Percentiles rank a stretch among this genome's conserved stretches.
These are phyloP conservation scores for Russula vinacea DNA, from an alignment of 768 basidiomycete species.

Conservation along the genomic window DNA sequence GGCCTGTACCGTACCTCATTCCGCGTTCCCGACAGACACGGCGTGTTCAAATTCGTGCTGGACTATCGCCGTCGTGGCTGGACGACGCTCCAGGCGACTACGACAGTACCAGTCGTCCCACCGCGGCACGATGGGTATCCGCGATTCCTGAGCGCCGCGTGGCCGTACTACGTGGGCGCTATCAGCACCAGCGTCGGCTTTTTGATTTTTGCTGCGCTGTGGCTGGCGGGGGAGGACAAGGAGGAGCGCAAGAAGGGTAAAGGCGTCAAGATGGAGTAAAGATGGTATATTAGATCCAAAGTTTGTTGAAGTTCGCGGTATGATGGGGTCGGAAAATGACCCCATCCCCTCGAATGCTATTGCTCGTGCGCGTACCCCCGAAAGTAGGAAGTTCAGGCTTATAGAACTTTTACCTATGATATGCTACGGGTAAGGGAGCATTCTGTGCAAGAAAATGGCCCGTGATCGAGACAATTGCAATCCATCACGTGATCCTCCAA, in stretches of 20 bases:
- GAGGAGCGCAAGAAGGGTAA: conserved; percentile 59
- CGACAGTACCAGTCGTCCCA: conserved; percentile 84
- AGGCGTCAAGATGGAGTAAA: conserved; percentile 35
- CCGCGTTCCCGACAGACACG: conserved; percentile 91
- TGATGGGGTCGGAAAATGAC: not conserved
- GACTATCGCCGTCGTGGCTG: conserved; percentile 80
- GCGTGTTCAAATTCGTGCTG: conserved; percentile 96
- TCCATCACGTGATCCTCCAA: too few relatives aligned
- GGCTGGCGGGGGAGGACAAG: conserved; percentile 80
- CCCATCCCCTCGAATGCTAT: not conserved
- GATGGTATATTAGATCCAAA: not conserved
- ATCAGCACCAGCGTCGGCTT: conserved; percentile 85
- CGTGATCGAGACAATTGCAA: too few relatives aligned
- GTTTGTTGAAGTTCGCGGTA: not conserved
- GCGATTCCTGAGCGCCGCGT: conserved; percentile 91
- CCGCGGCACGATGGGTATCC: conserved; percentile 94
- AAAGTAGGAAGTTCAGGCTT: not conserved
- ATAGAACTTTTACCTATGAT: too few relatives aligned
- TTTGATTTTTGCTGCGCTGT: conserved; percentile 79
- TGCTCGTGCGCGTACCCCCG: not conserved
- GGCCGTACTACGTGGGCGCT: conserved; percentile 92
- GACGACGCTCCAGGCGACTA: conserved; percentile 69
- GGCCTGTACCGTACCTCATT: conserved; percentile 80
- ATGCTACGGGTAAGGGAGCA: too few relatives aligned
- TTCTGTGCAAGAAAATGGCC: too few relatives aligned